Percentiles rank a stretch among this genome's conserved stretches.
These are phyloP conservation scores for Gloeophyllum trabeum DNA, from an alignment of 768 basidiomycete species.

Conservation along the genomic window DNA sequence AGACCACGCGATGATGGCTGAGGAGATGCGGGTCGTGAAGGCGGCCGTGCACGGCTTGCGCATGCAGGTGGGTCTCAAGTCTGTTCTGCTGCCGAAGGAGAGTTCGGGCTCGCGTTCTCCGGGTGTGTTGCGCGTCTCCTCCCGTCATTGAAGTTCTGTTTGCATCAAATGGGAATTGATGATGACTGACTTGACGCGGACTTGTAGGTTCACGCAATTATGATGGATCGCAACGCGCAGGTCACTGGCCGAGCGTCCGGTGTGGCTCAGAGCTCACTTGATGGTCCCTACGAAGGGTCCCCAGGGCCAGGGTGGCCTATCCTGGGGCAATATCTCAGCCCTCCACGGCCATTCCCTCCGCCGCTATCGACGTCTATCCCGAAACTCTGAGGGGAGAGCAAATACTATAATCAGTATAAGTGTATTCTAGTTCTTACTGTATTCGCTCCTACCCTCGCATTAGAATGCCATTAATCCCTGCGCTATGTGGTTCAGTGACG, in stretches of 20 bases:
- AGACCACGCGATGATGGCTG: slow-evolving; percentile 59
- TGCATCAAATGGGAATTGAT: slow-evolving; percentile 1
- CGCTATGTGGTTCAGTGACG: too few relatives aligned
- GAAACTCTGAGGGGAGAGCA: too few relatives aligned
- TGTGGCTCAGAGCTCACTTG: neutral
- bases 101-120: too few relatives aligned
- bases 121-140: slow-evolving; percentile 1
- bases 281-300: neutral
- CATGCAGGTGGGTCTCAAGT: slow-evolving; percentile 49
- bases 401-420: too few relatives aligned
- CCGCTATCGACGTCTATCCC: neutral
- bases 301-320: neutral
- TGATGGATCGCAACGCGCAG: slow-evolving; percentile 66
- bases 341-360: neutral
- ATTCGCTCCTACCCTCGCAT: too few relatives aligned
- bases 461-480: too few relatives aligned
- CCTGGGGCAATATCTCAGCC: neutral
- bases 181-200: neutral
- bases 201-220: slow-evolving; percentile 48
- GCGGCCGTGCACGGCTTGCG: slow-evolving; percentile 65
- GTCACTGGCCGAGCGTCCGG: slow-evolving; percentile 28
- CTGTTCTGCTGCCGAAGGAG: too few relatives aligned
- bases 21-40: slow-evolving; percentile 62
- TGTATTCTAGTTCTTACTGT: too few relatives aligned
- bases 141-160: slow-evolving; percentile 3